A percentile compares a stretch with the other conserved stretches of the same genome.
Evolutionary conservation across 306 rosid genomes (phyloP).

Genomic region (Fagus crenata): DNA sequence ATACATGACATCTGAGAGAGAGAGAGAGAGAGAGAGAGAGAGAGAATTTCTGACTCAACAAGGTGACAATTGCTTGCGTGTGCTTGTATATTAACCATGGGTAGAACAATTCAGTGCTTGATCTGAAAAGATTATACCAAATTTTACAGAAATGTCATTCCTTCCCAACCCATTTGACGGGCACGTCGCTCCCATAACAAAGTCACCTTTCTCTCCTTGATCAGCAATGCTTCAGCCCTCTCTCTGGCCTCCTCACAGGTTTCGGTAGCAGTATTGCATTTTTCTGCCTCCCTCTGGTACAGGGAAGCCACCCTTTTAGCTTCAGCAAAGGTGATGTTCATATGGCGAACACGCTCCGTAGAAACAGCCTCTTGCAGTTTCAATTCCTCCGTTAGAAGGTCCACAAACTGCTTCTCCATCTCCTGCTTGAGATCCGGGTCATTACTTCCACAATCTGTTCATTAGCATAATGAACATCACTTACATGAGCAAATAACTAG

Average conservation of each 20-base stretch:
- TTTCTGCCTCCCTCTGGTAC: slow-evolving; percentile 96
- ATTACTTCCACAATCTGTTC: slow-evolving; percentile 81
- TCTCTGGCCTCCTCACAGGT: slow-evolving; percentile 96
- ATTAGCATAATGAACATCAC: slow-evolving; percentile 24
- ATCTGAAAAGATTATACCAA: slow-evolving; percentile 23
- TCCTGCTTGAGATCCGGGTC: slow-evolving; percentile 91
- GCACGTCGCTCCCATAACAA: slow-evolving; percentile 77
- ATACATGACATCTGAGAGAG: slow-evolving; percentile 34
- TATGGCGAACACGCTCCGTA: slow-evolving; percentile 67
- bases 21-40: slow-evolving; percentile 31
- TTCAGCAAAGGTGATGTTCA: slow-evolving; percentile 79
- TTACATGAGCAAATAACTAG: slow-evolving; percentile 8
- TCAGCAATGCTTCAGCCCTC: slow-evolving; percentile 64
- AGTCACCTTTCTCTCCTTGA: slow-evolving; percentile 76
- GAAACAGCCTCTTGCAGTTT: slow-evolving; percentile 85
- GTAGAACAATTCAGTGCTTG: slow-evolving; percentile 24
- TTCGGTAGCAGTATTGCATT: slow-evolving; percentile 88
- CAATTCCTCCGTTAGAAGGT: slow-evolving; percentile 82
- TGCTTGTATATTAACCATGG: slow-evolving; percentile 38
- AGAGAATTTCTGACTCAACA: slow-evolving; percentile 28
- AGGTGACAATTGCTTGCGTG: slow-evolving; percentile 49
- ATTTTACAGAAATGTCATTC: slow-evolving; percentile 38
- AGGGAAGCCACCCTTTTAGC: slow-evolving; percentile 87
- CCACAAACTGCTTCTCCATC: slow-evolving; percentile 97
- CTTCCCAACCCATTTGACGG: slow-evolving; percentile 90